Evolutionary conservation across 1,284 basidiomycete species (phyloP).

Genomic region (Cutaneotrichosporon daszewskae): DNA sequence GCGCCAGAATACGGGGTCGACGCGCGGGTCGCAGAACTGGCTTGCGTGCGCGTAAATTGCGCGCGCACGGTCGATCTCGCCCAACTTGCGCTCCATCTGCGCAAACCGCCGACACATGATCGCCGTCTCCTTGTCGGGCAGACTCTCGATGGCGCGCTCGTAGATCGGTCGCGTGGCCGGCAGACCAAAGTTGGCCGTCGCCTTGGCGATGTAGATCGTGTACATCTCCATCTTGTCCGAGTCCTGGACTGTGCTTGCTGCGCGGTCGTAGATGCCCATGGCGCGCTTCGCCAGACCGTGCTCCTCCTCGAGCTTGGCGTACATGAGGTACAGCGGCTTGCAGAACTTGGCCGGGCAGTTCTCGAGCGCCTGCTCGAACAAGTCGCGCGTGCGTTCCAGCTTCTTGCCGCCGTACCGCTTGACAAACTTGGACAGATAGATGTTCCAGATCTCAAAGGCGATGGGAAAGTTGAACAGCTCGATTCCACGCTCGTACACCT

Average conservation of each 20-base stretch:
- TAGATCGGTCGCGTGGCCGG: slow-evolving; percentile 96
- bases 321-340: slow-evolving; percentile 93
- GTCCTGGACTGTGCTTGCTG: slow-evolving; percentile 74
- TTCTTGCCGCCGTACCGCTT: slow-evolving; percentile 94
- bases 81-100: slow-evolving; percentile 90
- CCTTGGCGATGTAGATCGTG: slow-evolving; percentile 95
- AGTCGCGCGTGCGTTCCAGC: slow-evolving; percentile 87
- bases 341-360: slow-evolving; percentile 92
- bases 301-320: slow-evolving; percentile 90
- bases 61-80: slow-evolving; percentile 95
- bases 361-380: slow-evolving; percentile 96
- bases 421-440: slow-evolving; percentile 94
- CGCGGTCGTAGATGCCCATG: slow-evolving; percentile 93
- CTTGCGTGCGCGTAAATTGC: slow-evolving; percentile 95
- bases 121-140: slow-evolving; percentile 92
- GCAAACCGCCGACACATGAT: slow-evolving; percentile 97
- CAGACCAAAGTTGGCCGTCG: slow-evolving; percentile 88
- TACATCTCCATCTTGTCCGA: slow-evolving; percentile 98
- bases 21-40: slow-evolving; percentile 95
- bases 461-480: slow-evolving; percentile 97
- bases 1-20: slow-evolving; percentile 84
- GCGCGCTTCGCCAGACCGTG: slow-evolving; percentile 90
- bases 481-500: slow-evolving; percentile 95
- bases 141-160: slow-evolving; percentile 86
- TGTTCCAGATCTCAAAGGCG: slow-evolving; percentile 99